Evolutionary conservation across 371 early-diverging fungal species (phyloP).

Genomic region (Mucor irregularis): DNA sequence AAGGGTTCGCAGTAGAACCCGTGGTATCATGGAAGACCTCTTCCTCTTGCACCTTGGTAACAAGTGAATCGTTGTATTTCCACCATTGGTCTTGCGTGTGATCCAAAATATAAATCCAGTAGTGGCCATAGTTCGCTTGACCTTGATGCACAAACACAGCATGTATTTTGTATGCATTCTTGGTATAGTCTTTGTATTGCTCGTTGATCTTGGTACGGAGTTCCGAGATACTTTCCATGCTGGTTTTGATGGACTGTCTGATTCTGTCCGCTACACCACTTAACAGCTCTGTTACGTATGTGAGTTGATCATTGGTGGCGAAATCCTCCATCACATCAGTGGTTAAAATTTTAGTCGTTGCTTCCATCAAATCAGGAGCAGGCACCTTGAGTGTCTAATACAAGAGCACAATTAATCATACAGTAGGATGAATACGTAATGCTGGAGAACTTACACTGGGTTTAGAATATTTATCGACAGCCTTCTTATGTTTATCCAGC

Average conservation of each 20-base stretch:
- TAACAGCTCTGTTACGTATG: constrained; percentile 23
- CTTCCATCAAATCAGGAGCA: constrained; percentile 43
- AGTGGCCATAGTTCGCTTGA: constrained; percentile 84
- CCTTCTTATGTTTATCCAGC: constrained; percentile 22
- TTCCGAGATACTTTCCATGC: constrained; percentile 12
- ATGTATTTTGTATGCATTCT: constrained; percentile 58
- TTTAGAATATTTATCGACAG: constrained; percentile 29
- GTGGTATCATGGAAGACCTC: constrained; percentile 61
- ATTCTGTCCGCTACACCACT: constrained; percentile 19
- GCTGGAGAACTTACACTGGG: constrained; percentile 26
- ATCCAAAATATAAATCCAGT: constrained; percentile 85
- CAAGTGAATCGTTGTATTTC: constrained; percentile 79
- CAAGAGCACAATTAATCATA: too few species aligned
- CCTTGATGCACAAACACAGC: constrained; percentile 76
- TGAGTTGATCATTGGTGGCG: neutral
- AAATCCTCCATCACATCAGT: constrained; percentile 9
- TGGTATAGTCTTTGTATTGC: constrained; percentile 41
- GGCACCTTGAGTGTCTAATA: constrained; percentile 41
- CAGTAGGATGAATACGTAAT: too few species aligned
- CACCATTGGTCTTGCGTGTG: constrained; percentile 69
- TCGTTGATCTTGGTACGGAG: constrained; percentile 21
- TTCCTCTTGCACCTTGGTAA: constrained; percentile 57
- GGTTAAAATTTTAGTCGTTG: constrained; percentile 32
- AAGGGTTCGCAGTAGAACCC: constrained; percentile 65
- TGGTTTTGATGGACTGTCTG: constrained; percentile 13